phyloP scores from a whole-genome alignment of 2,329 filamentous ascomycete species.

The Fusarium redolens region DNA sequence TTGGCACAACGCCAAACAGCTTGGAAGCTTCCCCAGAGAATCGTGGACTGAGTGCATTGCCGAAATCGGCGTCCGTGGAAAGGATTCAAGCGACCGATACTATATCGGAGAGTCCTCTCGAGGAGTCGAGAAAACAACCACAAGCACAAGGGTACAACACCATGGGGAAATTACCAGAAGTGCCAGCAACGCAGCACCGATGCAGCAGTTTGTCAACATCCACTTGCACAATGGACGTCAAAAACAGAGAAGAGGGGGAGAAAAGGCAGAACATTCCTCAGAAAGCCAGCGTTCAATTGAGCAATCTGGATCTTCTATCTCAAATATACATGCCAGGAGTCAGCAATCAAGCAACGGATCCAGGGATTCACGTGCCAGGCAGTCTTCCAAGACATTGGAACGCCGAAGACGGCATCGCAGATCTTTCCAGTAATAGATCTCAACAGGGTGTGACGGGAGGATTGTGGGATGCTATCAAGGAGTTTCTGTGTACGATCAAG shows the following conservation, averaged over 20 bases:
- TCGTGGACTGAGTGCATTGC: slow-evolving; percentile 43
- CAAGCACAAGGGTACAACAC: slow-evolving; percentile 18
- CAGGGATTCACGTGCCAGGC: slow-evolving; percentile 39
- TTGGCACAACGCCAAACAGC: slow-evolving; percentile 29
- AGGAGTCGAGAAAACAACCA: slow-evolving; percentile 20
- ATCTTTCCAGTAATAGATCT: slow-evolving; percentile 42
- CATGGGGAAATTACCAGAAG: not conserved
- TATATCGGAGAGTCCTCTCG: slow-evolving; percentile 42
- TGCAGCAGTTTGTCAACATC: slow-evolving; percentile 45
- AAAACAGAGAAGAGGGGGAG: not conserved
- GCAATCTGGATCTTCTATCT: not conserved
- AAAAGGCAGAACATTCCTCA: not conserved
- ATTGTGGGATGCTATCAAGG: slow-evolving; percentile 22
- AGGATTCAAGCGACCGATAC: slow-evolving; percentile 45
- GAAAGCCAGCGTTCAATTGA: not conserved
- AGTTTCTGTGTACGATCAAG: slow-evolving; percentile 13
- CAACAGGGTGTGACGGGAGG: not conserved
- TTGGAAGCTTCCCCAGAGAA: slow-evolving; percentile 33
- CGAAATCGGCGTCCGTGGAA: slow-evolving; percentile 32
- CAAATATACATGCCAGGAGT: not conserved
- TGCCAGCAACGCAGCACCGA: not conserved
- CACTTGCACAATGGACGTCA: slow-evolving; percentile 36
- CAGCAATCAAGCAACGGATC: slow-evolving; percentile 14
- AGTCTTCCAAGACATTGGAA: slow-evolving; percentile 44
- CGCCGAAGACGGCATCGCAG: slow-evolving; percentile 46